These are phyloP conservation scores for Acanthamoeba healyi DNA, from an alignment of 208 protist species.

Conservation along the genomic window DNA sequence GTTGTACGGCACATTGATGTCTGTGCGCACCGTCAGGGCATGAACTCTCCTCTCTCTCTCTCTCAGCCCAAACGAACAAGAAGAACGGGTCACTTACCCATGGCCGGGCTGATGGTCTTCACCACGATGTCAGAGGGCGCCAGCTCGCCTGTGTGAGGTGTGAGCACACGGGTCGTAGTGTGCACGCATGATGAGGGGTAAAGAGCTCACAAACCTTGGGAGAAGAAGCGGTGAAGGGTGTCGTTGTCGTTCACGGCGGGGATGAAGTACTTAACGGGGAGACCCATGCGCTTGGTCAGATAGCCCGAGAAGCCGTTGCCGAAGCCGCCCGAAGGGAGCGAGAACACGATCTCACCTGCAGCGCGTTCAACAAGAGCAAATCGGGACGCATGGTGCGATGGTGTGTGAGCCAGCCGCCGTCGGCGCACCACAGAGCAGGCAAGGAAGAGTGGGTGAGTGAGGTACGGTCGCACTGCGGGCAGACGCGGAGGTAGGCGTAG, in stretches of 20 bases:
- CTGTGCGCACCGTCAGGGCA: conserved; percentile 92
- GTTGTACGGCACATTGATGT: conserved; percentile 96
- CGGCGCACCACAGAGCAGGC: too few species aligned
- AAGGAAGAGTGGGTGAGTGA: neutral
- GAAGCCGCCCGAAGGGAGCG: conserved; percentile 97
- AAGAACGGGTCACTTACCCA: conserved; percentile 79
- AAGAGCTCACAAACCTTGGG: conserved; percentile 84
- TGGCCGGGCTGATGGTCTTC: conserved; percentile 78
- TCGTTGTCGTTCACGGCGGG: conserved; percentile 97
- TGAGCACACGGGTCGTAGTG: neutral
- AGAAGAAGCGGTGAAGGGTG: conserved; percentile 95
- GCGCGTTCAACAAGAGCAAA: conserved; percentile 8
- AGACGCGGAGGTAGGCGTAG: conserved; percentile 93
- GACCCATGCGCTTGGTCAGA: conserved; percentile 93
- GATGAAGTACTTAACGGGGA: conserved; percentile 94
- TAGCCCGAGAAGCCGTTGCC: conserved; percentile 96
- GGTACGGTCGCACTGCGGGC: conserved; percentile 55
- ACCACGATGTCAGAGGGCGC: conserved; percentile 41
- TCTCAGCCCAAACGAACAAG: too few species aligned
- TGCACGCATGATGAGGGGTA: neutral
- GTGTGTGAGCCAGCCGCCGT: too few species aligned
- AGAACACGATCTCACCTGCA: conserved; percentile 89
- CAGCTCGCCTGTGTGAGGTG: neutral
- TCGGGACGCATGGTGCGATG: too few species aligned
- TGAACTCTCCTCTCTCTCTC: too few species aligned